Evolutionary conservation across 2,329 filamentous ascomycete genomes (phyloP).

Genomic region (Amauroascus verrucosus): DNA sequence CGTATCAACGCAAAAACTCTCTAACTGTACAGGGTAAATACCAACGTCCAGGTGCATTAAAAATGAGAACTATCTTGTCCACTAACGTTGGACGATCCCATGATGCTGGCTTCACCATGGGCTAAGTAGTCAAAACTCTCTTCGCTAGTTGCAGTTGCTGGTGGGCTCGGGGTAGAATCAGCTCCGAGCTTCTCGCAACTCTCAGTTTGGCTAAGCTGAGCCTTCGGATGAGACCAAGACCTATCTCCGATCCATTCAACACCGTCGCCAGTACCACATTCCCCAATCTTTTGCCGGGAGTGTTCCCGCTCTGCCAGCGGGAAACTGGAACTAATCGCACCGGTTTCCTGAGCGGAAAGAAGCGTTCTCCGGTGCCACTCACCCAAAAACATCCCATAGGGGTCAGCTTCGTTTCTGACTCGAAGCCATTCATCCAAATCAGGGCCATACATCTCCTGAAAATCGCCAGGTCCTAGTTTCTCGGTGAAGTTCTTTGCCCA

Average conservation of each 20-base stretch:
- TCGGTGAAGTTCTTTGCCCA: conserved; percentile 86
- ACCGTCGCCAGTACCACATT: conserved; percentile 30
- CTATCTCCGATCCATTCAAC: conserved; percentile 35
- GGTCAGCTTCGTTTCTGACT: conserved; percentile 58
- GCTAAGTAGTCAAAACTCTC: conserved; percentile 41
- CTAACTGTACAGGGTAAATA: conserved; percentile 4
- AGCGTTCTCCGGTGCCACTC: conserved; percentile 76
- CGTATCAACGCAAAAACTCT: conserved; percentile 2
- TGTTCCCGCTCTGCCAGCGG: conserved; percentile 38
- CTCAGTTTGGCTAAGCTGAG: conserved; percentile 5
- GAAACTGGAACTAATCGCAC: conserved; percentile 18
- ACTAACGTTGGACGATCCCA: conserved; percentile 14
- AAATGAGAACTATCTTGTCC: conserved; percentile 5
- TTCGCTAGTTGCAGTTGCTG: conserved; percentile 35
- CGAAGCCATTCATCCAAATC: conserved; percentile 56
- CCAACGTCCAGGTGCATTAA: neutral
- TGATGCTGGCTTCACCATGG: conserved; percentile 36
- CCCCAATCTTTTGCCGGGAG: conserved; percentile 21
- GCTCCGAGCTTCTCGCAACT: conserved; percentile 13
- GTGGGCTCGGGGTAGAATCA: conserved; percentile 25
- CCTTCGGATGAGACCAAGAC: conserved; percentile 19
- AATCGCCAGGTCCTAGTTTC: conserved; percentile 45
- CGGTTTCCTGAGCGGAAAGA: conserved; percentile 22
- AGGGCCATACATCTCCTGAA: conserved; percentile 59
- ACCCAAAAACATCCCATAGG: conserved; percentile 77